These are phyloP conservation scores for Backusella sp. DNA, from an alignment of 192 early-diverging fungal species.

Conservation along the genomic window DNA sequence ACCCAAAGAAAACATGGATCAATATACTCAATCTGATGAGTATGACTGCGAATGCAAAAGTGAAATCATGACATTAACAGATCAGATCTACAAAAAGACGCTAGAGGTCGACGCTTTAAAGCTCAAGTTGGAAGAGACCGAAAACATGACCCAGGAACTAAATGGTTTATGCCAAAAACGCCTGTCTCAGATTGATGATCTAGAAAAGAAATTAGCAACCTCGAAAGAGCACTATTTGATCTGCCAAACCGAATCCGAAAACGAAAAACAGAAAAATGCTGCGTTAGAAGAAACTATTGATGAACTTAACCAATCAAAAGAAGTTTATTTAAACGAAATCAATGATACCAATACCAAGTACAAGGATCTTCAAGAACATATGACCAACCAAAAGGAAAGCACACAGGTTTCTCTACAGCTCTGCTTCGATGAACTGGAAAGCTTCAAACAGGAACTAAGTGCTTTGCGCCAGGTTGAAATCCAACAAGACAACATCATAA, in stretches of 20 bases:
- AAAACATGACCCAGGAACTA: constrained; percentile 3
- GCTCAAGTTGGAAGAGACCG: constrained; percentile 6
- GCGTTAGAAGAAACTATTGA: not conserved
- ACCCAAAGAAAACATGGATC: not conserved
- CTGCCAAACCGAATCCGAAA: not conserved
- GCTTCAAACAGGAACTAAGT: constrained; percentile 27
- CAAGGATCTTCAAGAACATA: constrained; percentile 7
- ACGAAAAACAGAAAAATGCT: not conserved
- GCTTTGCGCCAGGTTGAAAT: constrained; percentile 28
- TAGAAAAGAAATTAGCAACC: not conserved
- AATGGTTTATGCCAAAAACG: not conserved
- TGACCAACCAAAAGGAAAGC: constrained; percentile 29
- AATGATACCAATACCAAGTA: not conserved
- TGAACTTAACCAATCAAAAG: not conserved
- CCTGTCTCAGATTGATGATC: not conserved
- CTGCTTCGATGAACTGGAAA: constrained; percentile 30
- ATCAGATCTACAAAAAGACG: constrained; percentile 6
- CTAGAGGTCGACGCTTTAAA: not conserved
- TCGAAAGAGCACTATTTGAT: not conserved
- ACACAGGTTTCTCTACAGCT: constrained; percentile 25
- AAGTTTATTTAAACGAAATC: not conserved
- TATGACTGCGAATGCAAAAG: not conserved
- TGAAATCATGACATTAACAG: not conserved
- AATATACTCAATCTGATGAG: not conserved
- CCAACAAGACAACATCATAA: constrained; percentile 36